Evolutionary conservation across 2,329 filamentous ascomycete genomes (phyloP), one percentile per base, ranked within the genome.

Genomic region (Rasamsonia emersonii): DNA sequence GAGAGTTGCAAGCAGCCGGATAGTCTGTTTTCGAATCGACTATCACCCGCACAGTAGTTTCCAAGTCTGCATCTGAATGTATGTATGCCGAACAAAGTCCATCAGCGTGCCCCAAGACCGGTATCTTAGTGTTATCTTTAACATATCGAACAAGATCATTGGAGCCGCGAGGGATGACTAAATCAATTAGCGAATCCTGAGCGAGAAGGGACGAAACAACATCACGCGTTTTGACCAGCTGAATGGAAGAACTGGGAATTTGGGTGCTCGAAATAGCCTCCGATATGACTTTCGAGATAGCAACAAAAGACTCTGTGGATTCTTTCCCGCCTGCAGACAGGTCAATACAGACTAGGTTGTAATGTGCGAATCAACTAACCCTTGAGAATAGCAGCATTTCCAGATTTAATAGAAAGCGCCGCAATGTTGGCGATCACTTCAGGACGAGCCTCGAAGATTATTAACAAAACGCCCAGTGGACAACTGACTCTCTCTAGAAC

Each of bases 401-500:
- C 91, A 9, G 89, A 96, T 59, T 98, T 98, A 61, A 98, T 84
- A 21, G 91, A 88, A 15, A 98, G 71, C 3, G 88, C 85, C 41
- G 91, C 86, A 52, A 98, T 96, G 60, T 98, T 98, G 53, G 89
- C 91, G 53, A 98, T 95, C 43, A 98, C 91, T 63, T 98, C 91
- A 5, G 91, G 91, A 5, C 91, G 82, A 20, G 91, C 91, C 64
- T 98, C 91, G 54, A 98, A 98, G 53, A 98, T 96, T 62, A 98
- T 91, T 45, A 98, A 74, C 24, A 98, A 75, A n/a, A 96, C 88
- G 38, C 91, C 91, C 46, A 98, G 96, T 4, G 91, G 91, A 55
- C 86, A 94, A 24, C 85, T 86, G 28, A 94, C 82, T 41, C 88
- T 79, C 54, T 94, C 86, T 38, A 98, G 72, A 32, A 80, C 71